phyloP scores from a whole-genome alignment of 176 grass and related monocot genomes.

The Bonia amplexicaulis region DNA sequence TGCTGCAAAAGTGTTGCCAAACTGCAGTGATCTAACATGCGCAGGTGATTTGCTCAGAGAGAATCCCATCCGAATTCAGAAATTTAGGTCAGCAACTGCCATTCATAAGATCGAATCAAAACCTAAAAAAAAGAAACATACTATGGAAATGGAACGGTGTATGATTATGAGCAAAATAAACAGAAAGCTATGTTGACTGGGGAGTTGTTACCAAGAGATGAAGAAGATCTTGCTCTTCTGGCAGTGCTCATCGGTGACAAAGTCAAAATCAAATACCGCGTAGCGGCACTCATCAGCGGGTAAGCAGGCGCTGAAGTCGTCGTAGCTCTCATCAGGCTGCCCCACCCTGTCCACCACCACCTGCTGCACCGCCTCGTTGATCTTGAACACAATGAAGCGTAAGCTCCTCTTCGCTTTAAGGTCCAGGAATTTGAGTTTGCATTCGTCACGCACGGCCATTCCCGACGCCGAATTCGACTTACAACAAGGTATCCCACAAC shows the following conservation, averaged over 20 bases:
- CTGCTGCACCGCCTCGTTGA: conserved; percentile 91
- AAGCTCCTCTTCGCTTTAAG: conserved; percentile 93
- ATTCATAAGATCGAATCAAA: neutral
- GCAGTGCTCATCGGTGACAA: conserved; percentile 86
- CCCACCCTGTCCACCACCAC: conserved; percentile 85
- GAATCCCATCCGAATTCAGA: conserved; percentile 4
- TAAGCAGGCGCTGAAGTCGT: conserved; percentile 67
- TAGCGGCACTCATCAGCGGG: conserved; percentile 92
- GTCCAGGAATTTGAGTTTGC: conserved; percentile 89
- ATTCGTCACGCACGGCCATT: conserved; percentile 95
- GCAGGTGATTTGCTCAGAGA: neutral
- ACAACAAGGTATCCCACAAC: conserved; percentile 17
- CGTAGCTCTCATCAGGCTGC: conserved; percentile 55
- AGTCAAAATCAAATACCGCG: conserved; percentile 93
- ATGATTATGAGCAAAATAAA: neutral
- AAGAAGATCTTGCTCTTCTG: conserved; percentile 99
- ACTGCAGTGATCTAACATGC: neutral
- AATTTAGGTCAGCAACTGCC: neutral
- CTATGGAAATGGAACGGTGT: neutral
- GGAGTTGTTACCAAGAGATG: conserved; percentile 64
- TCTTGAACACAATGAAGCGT: conserved; percentile 99
- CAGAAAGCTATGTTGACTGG: neutral
- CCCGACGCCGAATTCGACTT: conserved; percentile 96
- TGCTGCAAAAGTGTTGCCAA: neutral
- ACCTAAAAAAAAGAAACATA: neutral